These are phyloP conservation scores for Novymonas esmeraldas DNA, from an alignment of 208 protist species.

Conservation along the genomic window DNA sequence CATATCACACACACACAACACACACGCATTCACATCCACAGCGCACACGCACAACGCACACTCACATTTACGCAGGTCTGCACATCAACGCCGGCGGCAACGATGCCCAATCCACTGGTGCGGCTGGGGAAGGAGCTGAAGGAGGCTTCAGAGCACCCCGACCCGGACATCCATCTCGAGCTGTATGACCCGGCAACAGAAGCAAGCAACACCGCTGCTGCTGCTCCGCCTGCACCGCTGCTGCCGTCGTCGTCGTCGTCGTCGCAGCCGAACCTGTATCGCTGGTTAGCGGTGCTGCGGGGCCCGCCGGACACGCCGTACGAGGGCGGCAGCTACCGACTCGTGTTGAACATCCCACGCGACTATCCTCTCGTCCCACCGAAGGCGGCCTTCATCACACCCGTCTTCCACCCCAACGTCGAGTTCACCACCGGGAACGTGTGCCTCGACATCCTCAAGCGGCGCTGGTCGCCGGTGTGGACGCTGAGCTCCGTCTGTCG, in stretches of 20 bases:
- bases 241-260: neutral
- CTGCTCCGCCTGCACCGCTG: too few relatives aligned
- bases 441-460: slow-evolving; percentile 93
- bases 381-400: slow-evolving; percentile 73
- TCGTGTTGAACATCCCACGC: slow-evolving; percentile 69
- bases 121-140: slow-evolving; percentile 70
- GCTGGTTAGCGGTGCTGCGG: slow-evolving; percentile 67
- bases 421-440: slow-evolving; percentile 86
- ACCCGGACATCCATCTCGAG: slow-evolving; percentile 55
- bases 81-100: neutral
- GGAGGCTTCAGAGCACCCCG: slow-evolving; percentile 42
- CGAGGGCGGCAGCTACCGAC: slow-evolving; percentile 65
- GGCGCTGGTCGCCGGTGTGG: slow-evolving; percentile 90
- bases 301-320: slow-evolving; percentile 85
- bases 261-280: slow-evolving; percentile 37
- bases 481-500: slow-evolving; percentile 86
- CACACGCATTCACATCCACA: neutral
- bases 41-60: neutral
- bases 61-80: neutral
- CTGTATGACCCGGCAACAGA: slow-evolving; percentile 29
- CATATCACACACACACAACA: too few relatives aligned
- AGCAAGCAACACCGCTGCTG: slow-evolving; percentile 1
- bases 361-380: slow-evolving; percentile 91
- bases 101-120: slow-evolving; percentile 47
- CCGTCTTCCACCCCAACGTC: slow-evolving; percentile 93